These are phyloP conservation scores for Wickerhamiella pararugosa DNA, from an alignment of 1,139 yeast species.

Conservation along the genomic window DNA sequence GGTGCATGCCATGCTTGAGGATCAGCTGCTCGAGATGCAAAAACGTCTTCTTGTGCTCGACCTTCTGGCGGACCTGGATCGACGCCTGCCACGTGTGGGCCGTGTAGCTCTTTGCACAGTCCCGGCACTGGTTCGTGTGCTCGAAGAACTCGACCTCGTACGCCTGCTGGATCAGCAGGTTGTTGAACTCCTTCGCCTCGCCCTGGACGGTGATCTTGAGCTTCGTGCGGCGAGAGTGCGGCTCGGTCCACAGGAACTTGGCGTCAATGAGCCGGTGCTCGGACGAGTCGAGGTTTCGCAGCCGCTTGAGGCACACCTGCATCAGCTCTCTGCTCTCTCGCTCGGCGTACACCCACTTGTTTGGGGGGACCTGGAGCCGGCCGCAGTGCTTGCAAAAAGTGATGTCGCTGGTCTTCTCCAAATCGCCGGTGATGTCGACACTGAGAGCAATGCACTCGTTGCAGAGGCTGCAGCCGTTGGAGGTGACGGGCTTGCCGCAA, in stretches of 20 bases:
- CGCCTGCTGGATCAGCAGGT: slow-evolving; percentile 85
- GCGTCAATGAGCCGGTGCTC: slow-evolving; percentile 88
- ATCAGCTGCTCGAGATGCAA: slow-evolving; percentile 88
- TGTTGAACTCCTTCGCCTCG: slow-evolving; percentile 89
- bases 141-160: slow-evolving; percentile 93
- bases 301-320: slow-evolving; percentile 76
- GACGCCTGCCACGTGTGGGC: slow-evolving; percentile 96
- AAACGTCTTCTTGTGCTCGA: slow-evolving; percentile 90
- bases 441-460: slow-evolving; percentile 89
- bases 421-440: slow-evolving; percentile 89
- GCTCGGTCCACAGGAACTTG: slow-evolving; percentile 95
- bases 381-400: slow-evolving; percentile 96
- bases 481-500: slow-evolving; percentile 97
- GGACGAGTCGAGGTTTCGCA: slow-evolving; percentile 54
- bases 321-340: slow-evolving; percentile 83
- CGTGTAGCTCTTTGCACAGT: slow-evolving; percentile 93
- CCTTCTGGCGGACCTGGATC: slow-evolving; percentile 95
- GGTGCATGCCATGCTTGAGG: slow-evolving; percentile 84
- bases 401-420: slow-evolving; percentile 82
- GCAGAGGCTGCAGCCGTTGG: slow-evolving; percentile 84
- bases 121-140: slow-evolving; percentile 94
- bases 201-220: slow-evolving; percentile 91
- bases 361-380: slow-evolving; percentile 82
- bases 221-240: slow-evolving; percentile 89
- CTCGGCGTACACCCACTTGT: slow-evolving; percentile 84